Base-by-base conservation (phyloP, 495 filamentous ascomycete genomes). In the Annulohypoxylon stygium region DNA sequence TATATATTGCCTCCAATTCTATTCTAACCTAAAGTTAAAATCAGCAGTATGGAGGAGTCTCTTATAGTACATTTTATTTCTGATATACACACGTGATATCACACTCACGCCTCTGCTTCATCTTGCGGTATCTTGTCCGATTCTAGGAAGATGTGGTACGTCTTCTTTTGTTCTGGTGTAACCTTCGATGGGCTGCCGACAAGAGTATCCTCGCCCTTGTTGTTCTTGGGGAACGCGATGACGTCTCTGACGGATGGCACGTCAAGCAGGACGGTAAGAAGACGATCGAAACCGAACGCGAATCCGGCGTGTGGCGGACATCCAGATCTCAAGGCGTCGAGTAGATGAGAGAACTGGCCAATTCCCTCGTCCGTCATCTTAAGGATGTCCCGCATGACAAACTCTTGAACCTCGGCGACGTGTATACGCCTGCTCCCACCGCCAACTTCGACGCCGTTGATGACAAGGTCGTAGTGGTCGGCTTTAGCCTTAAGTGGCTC, bases 261-360 rank as follows among this genome's bases (percentile, higher is more conserved):
- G 10, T 90, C 90, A 20, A 90, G 84, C 83, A 98, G 87, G 4
- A 97, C 84, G 5, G 96, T 90, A n/a, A 96, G 83, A 34, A 98
- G 82, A 41, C 96, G 89, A 76, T 99, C 96, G 76, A 97, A 97
- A 0, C 96, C 96, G 14, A 99, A 81, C 0, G 96, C 96, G 51
- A 99, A 89, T 0, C 96, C 96, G 0, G 96, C 95, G 81, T 99
- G 96, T 0, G 96, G 96, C n/a, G 96, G 97, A 87, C 96, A 99
- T 4, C 96, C 96, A 0, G 93, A 90, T 6, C 89, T 80, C 7
- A 99, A 86, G 0, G 93, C 94, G 60, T 93, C 87, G 8, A 98
- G 85, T 2, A 99, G 85, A 79, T 98, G 96, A 3, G 86, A 85
- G 77, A 98, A 98, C 50, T 97, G 90, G 2, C 82, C 81, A 7